Evolutionary conservation across 2,329 filamentous ascomycete genomes (phyloP), one percentile per base, ranked within the genome.

Genomic region (Colletotrichum destructivum): DNA sequence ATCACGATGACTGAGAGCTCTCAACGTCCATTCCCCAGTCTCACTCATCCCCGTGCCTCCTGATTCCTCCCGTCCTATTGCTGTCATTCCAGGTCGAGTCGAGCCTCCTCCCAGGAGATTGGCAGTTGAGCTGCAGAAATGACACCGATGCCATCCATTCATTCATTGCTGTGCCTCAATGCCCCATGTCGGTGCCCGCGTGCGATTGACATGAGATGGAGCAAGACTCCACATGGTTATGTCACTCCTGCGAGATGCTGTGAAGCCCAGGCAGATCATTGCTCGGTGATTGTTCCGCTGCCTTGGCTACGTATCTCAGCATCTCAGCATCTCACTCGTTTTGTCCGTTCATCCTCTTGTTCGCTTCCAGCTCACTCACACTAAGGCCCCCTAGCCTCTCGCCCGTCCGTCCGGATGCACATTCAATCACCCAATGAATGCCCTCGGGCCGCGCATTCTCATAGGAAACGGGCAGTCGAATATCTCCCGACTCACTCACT

Each of bases 211-310:
- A 42, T 26, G 61, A 26, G 49, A 63, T 63, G n/a, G 59, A 51
- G 31, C 46, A 31, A 62, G 46, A 38, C 67, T 55, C 62, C 67
- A 70, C 49, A 62, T 31, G 38, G 55, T 71, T 67, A 62, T 67
- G 56, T 71, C 68, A 71, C 63, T 62, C 15, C 68, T 71, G 68
- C 51, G n/a, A 71, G 35, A 62, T 42, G 23, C n/a, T n/a, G 51
- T 61, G 57, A 42, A 9, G 38, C 15, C 11, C 5, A 42, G 46
- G 59, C 52, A 49, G 26, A 31, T 31, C 26, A 31, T 31, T 31
- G 26, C 26, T 31, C 26, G 26, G 26, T 31, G 26, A 31, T 31
- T 55, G 13, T 38, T 49, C 54, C 35, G n/a, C 21, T 13, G n/a
- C 47, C 54, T 52, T 38, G 44, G 26, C 21, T 31, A 18, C 52